Evolutionary conservation across 163 green algal species (phyloP).

Genomic region (Scenedesmus sp.): DNA sequence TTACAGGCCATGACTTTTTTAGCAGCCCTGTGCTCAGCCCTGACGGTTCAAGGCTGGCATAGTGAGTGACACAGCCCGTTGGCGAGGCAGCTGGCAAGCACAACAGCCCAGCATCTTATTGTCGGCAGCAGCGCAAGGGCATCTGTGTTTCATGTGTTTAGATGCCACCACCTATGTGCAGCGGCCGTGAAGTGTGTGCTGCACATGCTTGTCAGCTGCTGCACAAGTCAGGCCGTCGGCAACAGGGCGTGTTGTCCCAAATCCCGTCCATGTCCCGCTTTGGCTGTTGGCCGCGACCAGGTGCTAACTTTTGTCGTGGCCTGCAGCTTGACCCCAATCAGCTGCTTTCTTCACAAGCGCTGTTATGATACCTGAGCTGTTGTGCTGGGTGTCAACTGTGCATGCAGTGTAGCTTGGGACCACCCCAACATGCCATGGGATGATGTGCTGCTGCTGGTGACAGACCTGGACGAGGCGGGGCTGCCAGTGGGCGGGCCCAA

Average conservation of each 20-base stretch:
- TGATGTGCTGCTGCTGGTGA: conserved; percentile 72
- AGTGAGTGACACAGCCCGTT: not conserved
- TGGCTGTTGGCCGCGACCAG: no score
- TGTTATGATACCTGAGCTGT: no score
- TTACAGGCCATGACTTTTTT: conserved; percentile 80
- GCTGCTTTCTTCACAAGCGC: no score
- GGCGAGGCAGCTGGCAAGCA: not conserved
- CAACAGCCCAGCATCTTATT: not conserved
- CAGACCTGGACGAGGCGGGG: conserved; percentile 60
- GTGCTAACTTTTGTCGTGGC: no score
- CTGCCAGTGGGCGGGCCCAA: not conserved
- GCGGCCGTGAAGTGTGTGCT: not conserved
- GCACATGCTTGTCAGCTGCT: not conserved
- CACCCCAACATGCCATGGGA: conserved; percentile 90
- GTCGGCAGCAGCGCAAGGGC: not conserved
- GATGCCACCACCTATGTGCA: not conserved
- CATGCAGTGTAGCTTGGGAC: conserved; percentile 68
- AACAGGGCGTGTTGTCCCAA: no score
- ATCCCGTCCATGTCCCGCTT: no score
- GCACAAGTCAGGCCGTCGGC: not conserved
- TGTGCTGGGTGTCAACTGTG: not conserved
- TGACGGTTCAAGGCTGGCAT: conserved; percentile 74
- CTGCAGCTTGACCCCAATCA: no score
- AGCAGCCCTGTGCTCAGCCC: conserved; percentile 67
- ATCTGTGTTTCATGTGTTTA: not conserved